Conservation (phyloP, 495 filamentous ascomycete genomes). For the Daldinia loculata region DNA sequence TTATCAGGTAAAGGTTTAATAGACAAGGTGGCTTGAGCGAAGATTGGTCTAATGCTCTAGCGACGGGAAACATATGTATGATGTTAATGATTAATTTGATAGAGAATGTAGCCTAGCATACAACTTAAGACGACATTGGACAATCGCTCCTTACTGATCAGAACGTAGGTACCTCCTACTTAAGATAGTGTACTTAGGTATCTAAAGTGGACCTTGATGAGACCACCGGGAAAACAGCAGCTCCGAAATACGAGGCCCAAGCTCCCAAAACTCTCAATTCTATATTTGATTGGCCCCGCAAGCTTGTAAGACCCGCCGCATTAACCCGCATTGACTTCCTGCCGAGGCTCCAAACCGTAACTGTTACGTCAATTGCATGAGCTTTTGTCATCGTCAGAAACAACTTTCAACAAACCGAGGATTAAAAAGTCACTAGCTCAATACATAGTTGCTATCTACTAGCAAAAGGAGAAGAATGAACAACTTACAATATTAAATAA, state of each 20-base stretch:
- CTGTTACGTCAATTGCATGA: slow-evolving; percentile 5
- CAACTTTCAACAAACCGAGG: background rate
- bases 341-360: background rate
- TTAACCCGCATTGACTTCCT: slow-evolving; percentile 2
- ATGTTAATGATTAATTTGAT: slow-evolving; percentile 10
- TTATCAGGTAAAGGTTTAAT: background rate
- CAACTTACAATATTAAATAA: background rate
- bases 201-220: no score
- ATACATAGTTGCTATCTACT: background rate
- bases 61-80: slow-evolving; percentile 14
- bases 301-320: background rate
- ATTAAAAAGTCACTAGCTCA: background rate
- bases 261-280: slow-evolving; percentile 10
- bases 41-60: background rate
- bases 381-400: background rate
- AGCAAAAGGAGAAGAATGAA: background rate
- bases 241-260: slow-evolving; percentile 23
- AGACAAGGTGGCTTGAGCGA: background rate
- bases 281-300: background rate
- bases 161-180: slow-evolving; percentile 6
- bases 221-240: slow-evolving; percentile 9
- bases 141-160: background rate
- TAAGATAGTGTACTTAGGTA: background rate
- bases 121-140: background rate
- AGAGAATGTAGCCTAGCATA: background rate